Percentiles rank a stretch among this genome's conserved stretches.
Evolutionary conservation across 352 stramenopile genomes (phyloP).

Genomic region (Peronospora tabacina): DNA sequence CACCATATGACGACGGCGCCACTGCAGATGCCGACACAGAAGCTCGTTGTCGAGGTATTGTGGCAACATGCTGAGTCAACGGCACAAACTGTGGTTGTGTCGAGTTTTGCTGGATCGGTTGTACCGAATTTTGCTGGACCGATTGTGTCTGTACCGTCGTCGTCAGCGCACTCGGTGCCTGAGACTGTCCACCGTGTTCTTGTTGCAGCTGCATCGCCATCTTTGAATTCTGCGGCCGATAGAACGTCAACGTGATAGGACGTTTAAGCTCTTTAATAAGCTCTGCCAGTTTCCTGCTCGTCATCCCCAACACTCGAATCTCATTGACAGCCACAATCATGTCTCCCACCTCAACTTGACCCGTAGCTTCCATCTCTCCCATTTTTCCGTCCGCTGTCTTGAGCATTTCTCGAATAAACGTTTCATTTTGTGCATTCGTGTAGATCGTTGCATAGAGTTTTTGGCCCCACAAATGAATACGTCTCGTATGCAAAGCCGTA

Average conservation of each 20-base stretch:
- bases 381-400: conserved; percentile 34
- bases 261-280: conserved; percentile 39
- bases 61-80: conserved; percentile 4
- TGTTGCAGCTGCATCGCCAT: conserved; percentile 1
- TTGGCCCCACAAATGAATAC: conserved; percentile 47
- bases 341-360: conserved; percentile 42
- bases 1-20: conserved; percentile 10
- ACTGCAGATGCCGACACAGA: background rate
- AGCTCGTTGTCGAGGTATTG: background rate
- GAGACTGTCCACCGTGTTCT: background rate
- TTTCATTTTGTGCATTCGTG: conserved; percentile 38
- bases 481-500: conserved; percentile 3
- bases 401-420: conserved; percentile 48
- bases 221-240: conserved; percentile 14
- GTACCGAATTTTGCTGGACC: background rate
- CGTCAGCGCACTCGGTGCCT: background rate
- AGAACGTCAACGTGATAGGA: conserved; percentile 45
- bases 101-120: background rate
- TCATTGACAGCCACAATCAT: conserved; percentile 47
- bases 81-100: conserved; percentile 3
- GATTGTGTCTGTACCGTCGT: conserved; percentile 1
- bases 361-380: conserved; percentile 56
- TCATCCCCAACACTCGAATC: conserved; percentile 26
- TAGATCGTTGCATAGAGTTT: conserved; percentile 65
- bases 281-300: conserved; percentile 37